Evolutionary conservation across 192 early-diverging fungal species (phyloP), one percentile per base, ranked within the genome.

Genomic region (Entomortierella beljakovae): DNA sequence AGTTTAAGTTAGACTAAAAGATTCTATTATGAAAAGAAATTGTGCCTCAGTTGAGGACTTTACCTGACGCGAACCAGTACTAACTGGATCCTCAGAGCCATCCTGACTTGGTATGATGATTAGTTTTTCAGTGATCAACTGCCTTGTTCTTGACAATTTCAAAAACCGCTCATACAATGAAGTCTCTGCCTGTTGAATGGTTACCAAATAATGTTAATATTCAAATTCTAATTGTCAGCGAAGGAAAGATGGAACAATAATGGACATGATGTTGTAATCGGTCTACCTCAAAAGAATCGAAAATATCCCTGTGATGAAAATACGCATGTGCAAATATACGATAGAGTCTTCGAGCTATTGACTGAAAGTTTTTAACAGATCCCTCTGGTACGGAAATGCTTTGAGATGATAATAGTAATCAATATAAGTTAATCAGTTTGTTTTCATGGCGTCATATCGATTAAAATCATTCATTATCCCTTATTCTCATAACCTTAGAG

Each of bases 321-420:
- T 94, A 99, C 6, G 94, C 87, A 80, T 99, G 98, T 2, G 97
- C 95, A 85, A 99, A 99, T 28, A 99, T 92, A n/a, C 98, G 88
- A 71, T 99, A 98, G 20, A 99, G 86, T 33, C 98, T 75, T n/a
- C 98, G 81, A 2, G 94, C 93, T 65, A 98, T 95, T 46, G 88
- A 89, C 67, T 92, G 88, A 65, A 95, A 95, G 46, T 96, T 92
- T 79, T 96, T 96, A n/a, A 92, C 49, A 52, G 94, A 93, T 5
- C 90, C 64, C 26, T 84, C 88, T 2, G 92, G 91, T 15, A 91
- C 83, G 32, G 82, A 74, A 28, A 88, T 85, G 22, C 89, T 91
- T 61, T 11, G 33, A 48, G n/a, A n/a, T n/a, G n/a, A n/a, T n/a
- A n/a, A n/a, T n/a, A n/a, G n/a, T n/a, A n/a, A n/a, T n/a, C n/a